Conservation (phyloP, 352 stramenopile genomes). For the Globisporangium polare region DNA sequence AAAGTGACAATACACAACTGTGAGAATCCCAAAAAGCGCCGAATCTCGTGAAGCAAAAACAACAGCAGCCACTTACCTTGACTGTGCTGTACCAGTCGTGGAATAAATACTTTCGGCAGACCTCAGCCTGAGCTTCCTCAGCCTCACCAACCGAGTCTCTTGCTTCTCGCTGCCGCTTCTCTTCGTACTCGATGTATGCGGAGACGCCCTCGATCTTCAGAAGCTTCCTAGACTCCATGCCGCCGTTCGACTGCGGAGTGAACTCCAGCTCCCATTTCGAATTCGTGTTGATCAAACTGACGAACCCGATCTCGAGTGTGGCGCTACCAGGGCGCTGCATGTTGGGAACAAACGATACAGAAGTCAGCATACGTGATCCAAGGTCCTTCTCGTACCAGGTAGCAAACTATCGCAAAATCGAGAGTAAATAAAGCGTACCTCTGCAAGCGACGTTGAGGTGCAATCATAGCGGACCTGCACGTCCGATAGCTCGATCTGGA, state of each 20-base stretch:
- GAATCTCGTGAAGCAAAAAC: background rate
- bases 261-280: conserved; percentile 73
- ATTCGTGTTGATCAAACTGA: conserved; percentile 76
- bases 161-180: conserved; percentile 4
- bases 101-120: conserved; percentile 70
- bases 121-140: conserved; percentile 13
- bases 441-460: conserved; percentile 46
- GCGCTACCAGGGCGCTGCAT: conserved; percentile 56
- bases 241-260: conserved; percentile 65
- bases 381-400: background rate
- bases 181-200: conserved; percentile 69
- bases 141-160: background rate
- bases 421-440: conserved; percentile 32
- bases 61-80: conserved; percentile 39
- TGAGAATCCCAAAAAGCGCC: background rate
- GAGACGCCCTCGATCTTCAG: conserved; percentile 58
- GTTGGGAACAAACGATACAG: conserved; percentile 4
- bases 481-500: conserved; percentile 81
- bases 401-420: background rate
- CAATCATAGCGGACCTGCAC: conserved; percentile 86
- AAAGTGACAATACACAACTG: background rate
- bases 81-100: conserved; percentile 78
- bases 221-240: conserved; percentile 80
- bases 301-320: conserved; percentile 56
- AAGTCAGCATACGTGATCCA: background rate